Percentiles rank a stretch among this genome's conserved stretches.
Evolutionary conservation across 129 eudicot species (phyloP).

Genomic region (Pseudognaphalium luteoalbum): DNA sequence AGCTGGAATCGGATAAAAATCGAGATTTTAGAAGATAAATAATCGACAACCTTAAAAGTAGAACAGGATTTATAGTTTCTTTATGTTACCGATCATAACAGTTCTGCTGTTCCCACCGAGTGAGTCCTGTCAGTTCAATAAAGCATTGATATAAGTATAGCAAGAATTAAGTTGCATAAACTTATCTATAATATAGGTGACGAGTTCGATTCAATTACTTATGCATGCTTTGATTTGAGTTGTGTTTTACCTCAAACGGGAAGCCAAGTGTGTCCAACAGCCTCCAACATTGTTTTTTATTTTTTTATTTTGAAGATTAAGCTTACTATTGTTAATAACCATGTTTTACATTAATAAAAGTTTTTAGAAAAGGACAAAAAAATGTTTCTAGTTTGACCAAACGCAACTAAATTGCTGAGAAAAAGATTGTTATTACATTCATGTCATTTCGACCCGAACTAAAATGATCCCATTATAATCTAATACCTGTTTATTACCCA

Average conservation of each 20-base stretch:
- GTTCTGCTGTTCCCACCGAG: constrained; percentile 99
- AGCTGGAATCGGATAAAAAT: constrained; percentile 54
- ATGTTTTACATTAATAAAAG: not conserved
- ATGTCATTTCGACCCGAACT: not conserved
- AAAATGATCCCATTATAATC: not conserved
- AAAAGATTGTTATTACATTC: no score
- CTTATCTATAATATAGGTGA: not conserved
- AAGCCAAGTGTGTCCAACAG: not conserved
- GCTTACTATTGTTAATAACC: not conserved
- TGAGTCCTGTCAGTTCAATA: constrained; percentile 66
- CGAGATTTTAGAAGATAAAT: not conserved
- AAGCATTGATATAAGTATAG: constrained; percentile 21
- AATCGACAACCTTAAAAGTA: constrained; percentile 3
- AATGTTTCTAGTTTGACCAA: not conserved
- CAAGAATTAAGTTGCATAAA: constrained; percentile 25
- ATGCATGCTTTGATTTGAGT: not conserved
- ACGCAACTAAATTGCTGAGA: not conserved
- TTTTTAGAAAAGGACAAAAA: not conserved
- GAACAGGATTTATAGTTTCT: not conserved
- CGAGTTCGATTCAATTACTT: not conserved
- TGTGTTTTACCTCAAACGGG: not conserved
- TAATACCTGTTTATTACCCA: not conserved
- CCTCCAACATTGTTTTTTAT: not conserved
- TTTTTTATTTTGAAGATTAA: not conserved
- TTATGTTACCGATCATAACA: constrained; percentile 86